Evolutionary conservation across 768 basidiomycete genomes (phyloP).

Genomic region (Boletus rubescentipes): DNA sequence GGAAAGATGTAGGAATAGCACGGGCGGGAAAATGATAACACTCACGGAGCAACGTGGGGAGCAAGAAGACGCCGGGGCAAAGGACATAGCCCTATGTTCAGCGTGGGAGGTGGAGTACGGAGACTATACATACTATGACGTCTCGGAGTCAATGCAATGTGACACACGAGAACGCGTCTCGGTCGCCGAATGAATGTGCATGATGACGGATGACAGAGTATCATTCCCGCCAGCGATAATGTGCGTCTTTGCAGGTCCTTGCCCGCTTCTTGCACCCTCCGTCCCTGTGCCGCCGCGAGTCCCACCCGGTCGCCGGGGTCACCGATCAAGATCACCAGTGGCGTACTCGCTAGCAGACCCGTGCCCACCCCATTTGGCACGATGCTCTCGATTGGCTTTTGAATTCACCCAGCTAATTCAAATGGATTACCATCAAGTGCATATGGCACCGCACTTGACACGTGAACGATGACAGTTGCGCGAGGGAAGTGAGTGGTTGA

Average conservation of each 20-base stretch:
- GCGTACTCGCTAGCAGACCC: conserved; percentile 3
- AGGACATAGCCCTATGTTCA: neutral
- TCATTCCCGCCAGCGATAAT: neutral
- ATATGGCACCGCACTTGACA: conserved; percentile 10
- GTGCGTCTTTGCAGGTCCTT: neutral
- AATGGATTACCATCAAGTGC: conserved; percentile 11
- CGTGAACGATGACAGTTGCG: conserved; percentile 9
- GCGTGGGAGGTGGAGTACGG: conserved; percentile 20
- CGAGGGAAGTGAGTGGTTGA: neutral
- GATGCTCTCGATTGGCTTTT: neutral
- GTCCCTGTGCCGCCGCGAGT: neutral
- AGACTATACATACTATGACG: conserved; percentile 11
- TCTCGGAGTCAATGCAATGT: conserved; percentile 21
- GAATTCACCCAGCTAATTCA: conserved; percentile 5
- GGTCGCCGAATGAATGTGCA: neutral
- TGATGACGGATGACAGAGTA: neutral
- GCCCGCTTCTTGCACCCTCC: neutral
- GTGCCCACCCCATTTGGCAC: conserved; percentile 15
- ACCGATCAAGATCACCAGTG: neutral
- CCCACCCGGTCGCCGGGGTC: neutral
- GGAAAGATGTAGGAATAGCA: neutral
- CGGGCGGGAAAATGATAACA: conserved; percentile 6
- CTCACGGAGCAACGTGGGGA: conserved; percentile 24
- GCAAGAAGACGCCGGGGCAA: conserved; percentile 1
- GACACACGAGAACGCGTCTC: conserved; percentile 9